Conservation (phyloP, 2,329 filamentous ascomycete species). For the Xylogone sp. region DNA sequence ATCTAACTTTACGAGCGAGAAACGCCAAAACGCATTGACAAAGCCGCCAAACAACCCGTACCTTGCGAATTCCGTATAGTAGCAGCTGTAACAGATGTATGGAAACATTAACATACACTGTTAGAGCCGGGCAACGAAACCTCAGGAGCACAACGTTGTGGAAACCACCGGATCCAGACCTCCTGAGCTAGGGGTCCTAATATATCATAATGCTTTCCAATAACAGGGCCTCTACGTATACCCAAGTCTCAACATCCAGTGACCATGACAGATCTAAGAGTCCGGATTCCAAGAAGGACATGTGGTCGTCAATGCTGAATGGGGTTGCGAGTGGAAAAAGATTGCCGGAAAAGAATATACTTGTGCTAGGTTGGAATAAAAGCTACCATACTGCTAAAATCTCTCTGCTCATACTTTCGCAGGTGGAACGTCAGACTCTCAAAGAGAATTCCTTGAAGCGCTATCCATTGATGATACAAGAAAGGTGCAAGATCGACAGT, state of each 20-base stretch:
- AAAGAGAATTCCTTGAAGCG: conserved; percentile 76
- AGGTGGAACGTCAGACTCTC: conserved; percentile 80
- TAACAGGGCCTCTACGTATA: conserved; percentile 34
- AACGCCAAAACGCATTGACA: neutral
- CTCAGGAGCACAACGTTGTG: conserved; percentile 16
- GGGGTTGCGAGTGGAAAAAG: conserved; percentile 85
- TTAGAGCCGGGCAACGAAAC: conserved; percentile 6
- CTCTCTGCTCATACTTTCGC: conserved; percentile 23
- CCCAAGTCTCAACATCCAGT: conserved; percentile 51
- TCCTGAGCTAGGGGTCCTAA: conserved; percentile 13
- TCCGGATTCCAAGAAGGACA: conserved; percentile 75
- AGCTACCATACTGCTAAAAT: neutral
- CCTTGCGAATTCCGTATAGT: neutral
- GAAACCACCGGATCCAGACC: conserved; percentile 7
- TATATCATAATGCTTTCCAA: conserved; percentile 22
- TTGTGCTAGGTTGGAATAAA: conserved; percentile 67
- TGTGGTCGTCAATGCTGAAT: conserved; percentile 93
- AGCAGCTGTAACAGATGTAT: neutral
- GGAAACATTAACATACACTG: neutral
- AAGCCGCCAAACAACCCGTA: neutral
- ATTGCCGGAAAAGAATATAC: conserved; percentile 84
- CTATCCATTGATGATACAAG: conserved; percentile 37
- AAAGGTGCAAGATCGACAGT: conserved; percentile 46
- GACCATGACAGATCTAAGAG: conserved; percentile 55
- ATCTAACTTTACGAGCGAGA: neutral